phyloP scores from a whole-genome alignment of 176 grass and related monocot genomes.

The Miscanthus lutarioriparius region DNA sequence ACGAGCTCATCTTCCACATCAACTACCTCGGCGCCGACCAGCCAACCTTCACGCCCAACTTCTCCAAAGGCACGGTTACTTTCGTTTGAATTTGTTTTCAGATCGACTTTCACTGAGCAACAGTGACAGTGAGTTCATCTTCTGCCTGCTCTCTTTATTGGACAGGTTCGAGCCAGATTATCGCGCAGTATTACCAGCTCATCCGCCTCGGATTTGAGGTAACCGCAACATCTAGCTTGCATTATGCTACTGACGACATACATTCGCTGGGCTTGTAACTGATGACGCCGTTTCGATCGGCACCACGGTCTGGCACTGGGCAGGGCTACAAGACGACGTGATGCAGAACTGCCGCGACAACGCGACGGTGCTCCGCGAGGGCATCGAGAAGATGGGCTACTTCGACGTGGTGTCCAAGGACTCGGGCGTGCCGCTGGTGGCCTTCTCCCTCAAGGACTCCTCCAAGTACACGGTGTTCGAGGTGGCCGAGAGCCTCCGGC shows the following conservation, averaged over 20 bases:
- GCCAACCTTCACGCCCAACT: slow-evolving; percentile 84
- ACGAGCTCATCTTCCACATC: slow-evolving; percentile 89
- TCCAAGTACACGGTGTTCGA: slow-evolving; percentile 70
- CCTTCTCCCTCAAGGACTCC: slow-evolving; percentile 65
- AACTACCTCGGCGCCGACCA: slow-evolving; percentile 81
- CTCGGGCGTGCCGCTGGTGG: slow-evolving; percentile 66
- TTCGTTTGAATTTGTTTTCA: not conserved
- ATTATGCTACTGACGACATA: not conserved
- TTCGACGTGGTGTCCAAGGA: slow-evolving; percentile 79
- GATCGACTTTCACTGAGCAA: not conserved
- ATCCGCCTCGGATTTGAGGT: slow-evolving; percentile 83
- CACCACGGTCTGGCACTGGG: no score
- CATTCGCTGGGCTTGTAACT: not conserved
- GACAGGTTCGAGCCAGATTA: slow-evolving; percentile 75
- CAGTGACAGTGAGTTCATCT: not conserved
- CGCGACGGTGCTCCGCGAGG: slow-evolving; percentile 55
- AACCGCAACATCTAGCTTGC: not conserved
- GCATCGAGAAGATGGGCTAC: slow-evolving; percentile 58
- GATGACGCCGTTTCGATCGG: no score
- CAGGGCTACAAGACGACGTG: slow-evolving; percentile 72
- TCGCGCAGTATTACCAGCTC: slow-evolving; percentile 83
- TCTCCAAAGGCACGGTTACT: slow-evolving; percentile 62
- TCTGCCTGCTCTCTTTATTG: not conserved
- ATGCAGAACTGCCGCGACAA: slow-evolving; percentile 87
- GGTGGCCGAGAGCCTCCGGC: slow-evolving; percentile 64